Evolutionary conservation across 1,284 basidiomycete species (phyloP), one percentile per base, ranked within the genome.

Genomic region (Ceratorhiza oryzae-sativae): DNA sequence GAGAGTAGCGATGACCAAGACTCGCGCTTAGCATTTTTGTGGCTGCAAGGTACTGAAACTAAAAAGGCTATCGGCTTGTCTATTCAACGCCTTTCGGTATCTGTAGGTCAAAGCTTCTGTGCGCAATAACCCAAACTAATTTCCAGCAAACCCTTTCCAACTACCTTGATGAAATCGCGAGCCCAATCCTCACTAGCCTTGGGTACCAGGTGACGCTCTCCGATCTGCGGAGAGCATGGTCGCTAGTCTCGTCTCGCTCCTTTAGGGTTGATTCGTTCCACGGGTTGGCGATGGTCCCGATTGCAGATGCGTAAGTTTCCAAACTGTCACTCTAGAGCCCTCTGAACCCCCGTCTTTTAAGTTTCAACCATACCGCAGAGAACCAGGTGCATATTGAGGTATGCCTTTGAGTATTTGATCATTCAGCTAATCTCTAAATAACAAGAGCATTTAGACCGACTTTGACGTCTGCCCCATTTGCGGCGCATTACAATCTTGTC

Each of bases 261-360:
- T 98, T 98, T 81, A 82, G 93, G 65, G 88, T 96, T 67, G 95
- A 97, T 79, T 85, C 88, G 3, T 95, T 89, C 79, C 93, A 96
- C 79, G 88, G 89, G 1, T 83, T 95, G 23, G 87, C 91, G 0
- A 91, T 98, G 86, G 93, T 95, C 13, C 94, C 95, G 0, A 86
- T 96, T 73, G 94, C 94, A 32, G 95, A 97, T 80, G 86, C 89
- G 87, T 93, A 78, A 81, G 91, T 85, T 39, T 13, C 36, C 36
- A 39, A 6, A 6, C 36, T 39, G 36, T 39, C 36, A 39, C 13
- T 39, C 13, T 39, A 39, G 36, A n/a, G n/a, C n/a, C n/a, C n/a
- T n/a, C n/a, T n/a, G n/a, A 25, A 51, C 48, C 48, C 15, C 36
- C 8, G n/a, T 34, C 32, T 34, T 32, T 30, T 73, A n/a, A 93